Percentiles rank a stretch among this genome's conserved stretches.
phyloP scores from a whole-genome alignment of 768 basidiomycete species.

The Tulasnella sp. region DNA sequence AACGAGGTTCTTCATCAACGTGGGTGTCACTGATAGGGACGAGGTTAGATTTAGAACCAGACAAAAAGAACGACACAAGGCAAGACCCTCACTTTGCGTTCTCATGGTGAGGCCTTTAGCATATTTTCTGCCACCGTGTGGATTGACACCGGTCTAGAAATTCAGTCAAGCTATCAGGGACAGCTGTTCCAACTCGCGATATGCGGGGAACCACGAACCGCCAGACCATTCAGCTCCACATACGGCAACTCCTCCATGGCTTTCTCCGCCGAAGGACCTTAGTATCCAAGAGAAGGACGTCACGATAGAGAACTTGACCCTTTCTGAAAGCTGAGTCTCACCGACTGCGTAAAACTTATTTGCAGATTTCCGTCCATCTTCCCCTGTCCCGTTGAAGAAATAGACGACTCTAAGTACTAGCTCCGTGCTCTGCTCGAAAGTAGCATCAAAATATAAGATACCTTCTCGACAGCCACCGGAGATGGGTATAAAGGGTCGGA shows the following conservation, averaged over 20 bases:
- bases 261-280: background rate
- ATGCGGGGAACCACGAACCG: background rate
- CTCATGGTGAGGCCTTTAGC: background rate
- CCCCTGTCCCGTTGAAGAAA: background rate
- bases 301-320: background rate
- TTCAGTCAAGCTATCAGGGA: background rate
- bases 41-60: background rate
- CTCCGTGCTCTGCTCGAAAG: background rate
- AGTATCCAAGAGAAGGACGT: background rate
- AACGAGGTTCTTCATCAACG: background rate
- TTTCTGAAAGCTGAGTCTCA: background rate
- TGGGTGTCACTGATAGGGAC: background rate
- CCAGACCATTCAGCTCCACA: background rate
- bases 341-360: background rate
- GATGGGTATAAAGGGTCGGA: background rate
- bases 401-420: background rate
- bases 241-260: background rate
- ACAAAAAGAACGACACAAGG: background rate
- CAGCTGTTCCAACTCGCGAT: background rate
- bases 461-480: background rate
- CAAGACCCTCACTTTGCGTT: background rate
- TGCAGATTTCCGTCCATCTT: background rate
- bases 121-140: background rate
- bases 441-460: background rate
- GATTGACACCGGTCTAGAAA: background rate